Base-by-base conservation (phyloP, 1,139 yeast genomes). In the Blastobotrys capitulatus region DNA sequence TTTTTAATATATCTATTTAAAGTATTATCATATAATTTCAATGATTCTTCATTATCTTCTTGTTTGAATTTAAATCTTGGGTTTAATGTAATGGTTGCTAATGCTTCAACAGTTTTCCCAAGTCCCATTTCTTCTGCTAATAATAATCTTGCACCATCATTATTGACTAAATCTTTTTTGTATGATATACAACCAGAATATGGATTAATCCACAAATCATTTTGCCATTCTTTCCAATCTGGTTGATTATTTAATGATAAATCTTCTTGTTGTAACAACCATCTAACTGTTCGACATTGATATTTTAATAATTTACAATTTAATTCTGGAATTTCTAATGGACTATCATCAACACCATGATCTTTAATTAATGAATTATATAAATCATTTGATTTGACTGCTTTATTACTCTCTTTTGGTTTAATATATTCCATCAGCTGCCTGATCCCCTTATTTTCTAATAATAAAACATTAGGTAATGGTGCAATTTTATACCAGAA, bases 111-210 rank as follows among this genome's bases (percentile, higher is more conserved):
- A 0, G 97, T 90, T 63, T 92, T 92, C 0, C 98, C 98, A 5
- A 92, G 74, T 0, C 98, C 97, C 98, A 92, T 92, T 66, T 92
- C 97, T 62, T 90, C 97, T 1, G 94, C 85, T 37, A 90, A 65
- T 8, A 90, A 68, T 0, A 92, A 96, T 45, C 45, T 53, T 1
- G 46, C 49, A 19, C 3, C 40, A 3, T 36, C 19, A 13, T n/a
- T 9, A 2, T 16, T 19, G 7, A 19, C 26, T 9, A 37, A 26
- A 25, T 2, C 27, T 3, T 16, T 20, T 15, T 19, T 10, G 5
- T 25, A 7, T 6, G n/a, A 4, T 19, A 37, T 37, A 8, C 57
- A 48, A 13, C 69, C 63, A 16, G 57, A 47, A 40, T 61, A 62
- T 1, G 69, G 69, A 45, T 69, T 69, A 26, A 61, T 57, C 68